Conservation (phyloP, 176 grass and related monocot genomes). For the Bothriochloa decipiens region DNA sequence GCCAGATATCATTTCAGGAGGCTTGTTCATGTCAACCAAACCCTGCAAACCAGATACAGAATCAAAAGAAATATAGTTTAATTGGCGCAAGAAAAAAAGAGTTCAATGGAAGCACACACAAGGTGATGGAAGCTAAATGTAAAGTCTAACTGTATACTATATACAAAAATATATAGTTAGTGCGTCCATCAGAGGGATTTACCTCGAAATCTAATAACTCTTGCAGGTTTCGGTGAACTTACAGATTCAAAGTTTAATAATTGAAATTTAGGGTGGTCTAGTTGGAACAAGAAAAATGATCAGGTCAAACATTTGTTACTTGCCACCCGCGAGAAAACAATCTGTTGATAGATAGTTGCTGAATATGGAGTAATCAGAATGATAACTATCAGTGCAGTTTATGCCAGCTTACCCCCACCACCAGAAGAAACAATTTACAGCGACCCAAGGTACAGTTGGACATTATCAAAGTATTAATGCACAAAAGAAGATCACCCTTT, state of each 20-base stretch:
- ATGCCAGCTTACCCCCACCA: neutral
- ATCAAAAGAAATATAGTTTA: neutral
- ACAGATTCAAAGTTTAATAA: neutral
- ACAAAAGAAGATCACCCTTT: too few relatives aligned
- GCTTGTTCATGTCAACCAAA: constrained; percentile 65
- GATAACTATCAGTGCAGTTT: neutral
- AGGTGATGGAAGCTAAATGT: neutral
- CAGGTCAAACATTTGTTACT: neutral
- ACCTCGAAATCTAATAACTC: neutral
- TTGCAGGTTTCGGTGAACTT: neutral
- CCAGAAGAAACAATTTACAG: neutral
- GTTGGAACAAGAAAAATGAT: neutral
- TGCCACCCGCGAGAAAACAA: neutral
- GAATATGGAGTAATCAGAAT: neutral
- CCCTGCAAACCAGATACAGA: constrained; percentile 30
- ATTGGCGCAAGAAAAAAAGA: neutral
- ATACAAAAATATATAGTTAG: neutral
- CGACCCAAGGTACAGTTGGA: neutral
- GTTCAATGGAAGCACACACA: neutral
- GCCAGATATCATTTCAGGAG: constrained; percentile 81
- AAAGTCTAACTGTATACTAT: neutral
- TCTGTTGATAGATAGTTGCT: neutral
- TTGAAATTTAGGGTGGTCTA: neutral
- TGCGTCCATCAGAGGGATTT: neutral
- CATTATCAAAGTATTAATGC: too few relatives aligned